Base-by-base conservation (phyloP, 495 filamentous ascomycete species). In the Pyrenopolyporus hunteri region DNA sequence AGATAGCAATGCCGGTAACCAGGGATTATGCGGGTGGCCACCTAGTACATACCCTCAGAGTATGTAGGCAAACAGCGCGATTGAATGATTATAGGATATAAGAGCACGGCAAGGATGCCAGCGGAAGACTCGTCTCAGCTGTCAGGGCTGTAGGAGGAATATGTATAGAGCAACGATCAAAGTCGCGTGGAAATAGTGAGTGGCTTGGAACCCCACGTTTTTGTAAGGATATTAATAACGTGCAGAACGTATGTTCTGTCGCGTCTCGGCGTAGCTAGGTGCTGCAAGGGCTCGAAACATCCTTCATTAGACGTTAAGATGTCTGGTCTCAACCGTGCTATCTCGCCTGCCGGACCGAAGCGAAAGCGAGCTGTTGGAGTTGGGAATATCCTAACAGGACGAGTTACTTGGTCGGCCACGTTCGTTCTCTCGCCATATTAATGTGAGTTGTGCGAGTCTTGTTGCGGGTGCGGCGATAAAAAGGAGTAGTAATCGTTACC, bases 131-230 rank as follows among this genome's bases (percentile, higher is more conserved):
- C n/a, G 46, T 40, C 16, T 23, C 11, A 22, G 29, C 20, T 22
- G 22, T 59, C 10, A 37, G 22, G 13, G n/a, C n/a, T 42, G 23
- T 32, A 19, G 40, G 45, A 45, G 10, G 25, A 25, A 44, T 17
- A 16, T 43, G 35, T 43, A 57, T 61, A 32, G 36, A 57, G 37
- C 19, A 25, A 17, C 33, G 60, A 19, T 43, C 33, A 59, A 6
- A 56, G 17, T 45, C 31, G 37, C 31, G 47, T 54, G 29, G 22
- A 46, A 19, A n/a, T 58, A 45, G 31, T 22, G 57, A 28, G 63
- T 61, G 63, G 63, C 63, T 66, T 66, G 57, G 57, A 57, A 66
- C 63, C 57, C 63, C 63, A 66, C 63, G 63, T 66, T 66, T 47
- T 47, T 61, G 63, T 66, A 66, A 66, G 63, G 57, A 57, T 66